Conservation (phyloP, 441 rosid species). For the Populus hybrid region DNA sequence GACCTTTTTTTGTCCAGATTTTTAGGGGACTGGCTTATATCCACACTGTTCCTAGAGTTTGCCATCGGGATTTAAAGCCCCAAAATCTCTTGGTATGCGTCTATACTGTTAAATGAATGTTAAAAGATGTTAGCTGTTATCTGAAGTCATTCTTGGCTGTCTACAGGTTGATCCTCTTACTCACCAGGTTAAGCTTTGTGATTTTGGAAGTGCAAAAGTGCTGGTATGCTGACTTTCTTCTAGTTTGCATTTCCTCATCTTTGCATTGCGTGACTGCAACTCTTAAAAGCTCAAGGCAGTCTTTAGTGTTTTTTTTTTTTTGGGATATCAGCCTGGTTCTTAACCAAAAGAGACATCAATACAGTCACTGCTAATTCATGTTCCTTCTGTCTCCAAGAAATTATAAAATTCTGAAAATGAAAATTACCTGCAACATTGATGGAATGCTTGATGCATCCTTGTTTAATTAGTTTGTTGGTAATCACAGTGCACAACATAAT, state of each 20-base stretch:
- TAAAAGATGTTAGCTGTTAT: background rate
- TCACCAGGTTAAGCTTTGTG: constrained; percentile 97
- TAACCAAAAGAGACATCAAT: background rate
- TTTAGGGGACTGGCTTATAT: constrained; percentile 90
- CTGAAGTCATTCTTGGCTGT: constrained; percentile 14
- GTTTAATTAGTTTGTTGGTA: background rate
- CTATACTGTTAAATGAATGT: background rate
- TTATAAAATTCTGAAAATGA: background rate
- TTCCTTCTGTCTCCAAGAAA: background rate
- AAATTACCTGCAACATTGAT: background rate
- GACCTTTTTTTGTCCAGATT: constrained; percentile 43
- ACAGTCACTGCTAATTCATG: background rate
- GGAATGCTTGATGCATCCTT: background rate
- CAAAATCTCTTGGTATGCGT: constrained; percentile 87
- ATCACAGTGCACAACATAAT: too few relatives aligned
- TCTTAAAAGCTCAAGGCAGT: background rate
- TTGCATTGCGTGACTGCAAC: background rate
- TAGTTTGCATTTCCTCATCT: background rate
- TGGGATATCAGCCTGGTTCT: constrained; percentile 15
- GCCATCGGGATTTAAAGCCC: constrained; percentile 97
- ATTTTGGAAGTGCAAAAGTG: constrained; percentile 99
- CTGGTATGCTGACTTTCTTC: constrained; percentile 46
- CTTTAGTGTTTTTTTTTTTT: background rate
- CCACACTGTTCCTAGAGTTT: constrained; percentile 85
- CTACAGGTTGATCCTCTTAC: constrained; percentile 94